These are phyloP conservation scores for Alternaria ventricosa DNA, from an alignment of 2,329 filamentous ascomycete species.

Conservation along the genomic window DNA sequence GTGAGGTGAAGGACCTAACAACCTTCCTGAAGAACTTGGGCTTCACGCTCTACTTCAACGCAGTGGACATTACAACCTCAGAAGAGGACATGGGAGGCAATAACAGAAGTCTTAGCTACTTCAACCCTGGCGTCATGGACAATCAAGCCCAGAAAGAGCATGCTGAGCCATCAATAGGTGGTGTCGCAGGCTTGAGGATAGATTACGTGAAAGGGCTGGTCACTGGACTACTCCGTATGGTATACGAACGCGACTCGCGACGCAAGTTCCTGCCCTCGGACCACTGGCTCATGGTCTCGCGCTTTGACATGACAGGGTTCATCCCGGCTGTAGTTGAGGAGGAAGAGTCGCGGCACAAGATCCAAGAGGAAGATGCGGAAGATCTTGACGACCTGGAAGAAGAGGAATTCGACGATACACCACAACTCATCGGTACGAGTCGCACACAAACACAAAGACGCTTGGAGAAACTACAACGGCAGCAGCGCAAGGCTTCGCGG, in stretches of 20 bases:
- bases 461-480: slow-evolving; percentile 67
- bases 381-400: slow-evolving; percentile 55
- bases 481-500: slow-evolving; percentile 70
- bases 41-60: slow-evolving; percentile 87
- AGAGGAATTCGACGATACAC: slow-evolving; percentile 46
- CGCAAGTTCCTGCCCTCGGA: slow-evolving; percentile 80
- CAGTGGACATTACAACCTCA: slow-evolving; percentile 65
- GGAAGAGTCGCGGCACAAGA: slow-evolving; percentile 76
- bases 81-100: slow-evolving; percentile 55
- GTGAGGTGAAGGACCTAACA: slow-evolving; percentile 76
- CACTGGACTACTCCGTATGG: slow-evolving; percentile 80
- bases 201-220: slow-evolving; percentile 80
- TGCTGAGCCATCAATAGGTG: slow-evolving; percentile 58
- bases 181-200: slow-evolving; percentile 74
- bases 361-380: slow-evolving; percentile 68
- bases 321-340: slow-evolving; percentile 85
- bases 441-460: slow-evolving; percentile 67
- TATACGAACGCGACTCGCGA: slow-evolving; percentile 92
- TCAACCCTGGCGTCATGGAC: slow-evolving; percentile 32
- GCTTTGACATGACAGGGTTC: slow-evolving; percentile 87
- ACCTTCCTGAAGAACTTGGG: slow-evolving; percentile 88
- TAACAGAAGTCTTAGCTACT: slow-evolving; percentile 55
- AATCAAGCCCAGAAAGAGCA: slow-evolving; percentile 36
- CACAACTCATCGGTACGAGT: slow-evolving; percentile 60
- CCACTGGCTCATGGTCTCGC: slow-evolving; percentile 93